phyloP scores from a whole-genome alignment of 148 eudicot genomes.

The Persicaria maculosa region DNA sequence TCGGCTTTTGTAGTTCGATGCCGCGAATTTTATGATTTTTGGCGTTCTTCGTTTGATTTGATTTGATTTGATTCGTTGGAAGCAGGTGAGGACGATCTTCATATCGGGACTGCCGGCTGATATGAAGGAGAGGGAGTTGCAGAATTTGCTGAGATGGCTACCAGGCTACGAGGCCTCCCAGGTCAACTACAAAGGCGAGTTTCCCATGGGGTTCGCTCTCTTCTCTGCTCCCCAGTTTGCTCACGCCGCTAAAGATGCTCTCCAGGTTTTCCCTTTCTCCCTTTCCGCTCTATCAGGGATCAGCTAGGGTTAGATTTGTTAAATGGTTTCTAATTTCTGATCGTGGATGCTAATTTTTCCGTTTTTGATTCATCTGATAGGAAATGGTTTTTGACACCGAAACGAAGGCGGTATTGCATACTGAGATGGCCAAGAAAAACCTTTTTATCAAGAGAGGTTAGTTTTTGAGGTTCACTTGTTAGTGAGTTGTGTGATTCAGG shows the following conservation, averaged over 20 bases:
- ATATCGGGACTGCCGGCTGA: conserved; percentile 88
- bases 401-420: conserved; percentile 68
- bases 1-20: background rate
- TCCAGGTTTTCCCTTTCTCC: conserved; percentile 41
- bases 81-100: conserved; percentile 76
- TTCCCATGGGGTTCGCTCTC: conserved; percentile 89
- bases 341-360: background rate
- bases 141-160: conserved; percentile 76
- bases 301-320: background rate
- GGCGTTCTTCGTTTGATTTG: background rate
- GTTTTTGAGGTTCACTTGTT: conserved; percentile 16
- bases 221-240: conserved; percentile 67
- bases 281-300: background rate
- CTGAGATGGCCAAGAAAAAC: conserved; percentile 98
- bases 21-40: background rate
- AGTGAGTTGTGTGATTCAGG: background rate
- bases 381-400: conserved; percentile 84
- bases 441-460: conserved; percentile 89
- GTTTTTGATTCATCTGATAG: conserved; percentile 24
- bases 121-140: conserved; percentile 89
- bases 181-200: conserved; percentile 79
- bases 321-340: background rate
- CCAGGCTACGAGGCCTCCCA: conserved; percentile 99
- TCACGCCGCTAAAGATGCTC: conserved; percentile 81
- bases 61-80: background rate